Percentiles rank a stretch among this genome's conserved stretches.
phyloP scores from a whole-genome alignment of 192 early-diverging fungal species.

The Backusella parvicylindrica region DNA sequence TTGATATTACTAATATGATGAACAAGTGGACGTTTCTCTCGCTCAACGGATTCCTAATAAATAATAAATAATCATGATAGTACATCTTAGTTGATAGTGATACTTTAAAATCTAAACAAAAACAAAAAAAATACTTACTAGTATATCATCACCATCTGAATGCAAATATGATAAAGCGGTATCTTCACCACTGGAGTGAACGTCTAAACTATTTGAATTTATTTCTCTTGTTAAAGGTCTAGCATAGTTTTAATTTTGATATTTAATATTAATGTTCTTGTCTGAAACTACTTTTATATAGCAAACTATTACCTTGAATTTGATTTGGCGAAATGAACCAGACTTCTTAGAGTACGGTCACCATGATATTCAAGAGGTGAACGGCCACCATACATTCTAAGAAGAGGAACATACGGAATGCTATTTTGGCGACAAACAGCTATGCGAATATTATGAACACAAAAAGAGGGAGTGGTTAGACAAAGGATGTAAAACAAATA shows the following conservation, averaged over 20 bases:
- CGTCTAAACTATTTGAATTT: neutral
- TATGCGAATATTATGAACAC: neutral
- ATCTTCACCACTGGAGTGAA: neutral
- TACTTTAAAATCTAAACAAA: neutral
- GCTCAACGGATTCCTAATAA: slow-evolving; percentile 33
- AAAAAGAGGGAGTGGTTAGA: neutral
- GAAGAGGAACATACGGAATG: neutral
- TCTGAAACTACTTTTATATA: neutral
- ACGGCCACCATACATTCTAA: neutral
- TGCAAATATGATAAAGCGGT: neutral
- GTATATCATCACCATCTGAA: slow-evolving; percentile 26
- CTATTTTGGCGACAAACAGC: neutral
- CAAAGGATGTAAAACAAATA: neutral
- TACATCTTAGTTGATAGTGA: neutral
- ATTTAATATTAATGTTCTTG: neutral
- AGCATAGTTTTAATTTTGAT: too few relatives aligned
- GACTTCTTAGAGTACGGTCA: neutral
- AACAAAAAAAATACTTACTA: neutral
- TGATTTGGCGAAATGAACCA: neutral
- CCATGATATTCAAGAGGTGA: neutral
- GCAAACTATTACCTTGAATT: neutral
- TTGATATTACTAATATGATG: slow-evolving; percentile 59
- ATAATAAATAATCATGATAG: neutral
- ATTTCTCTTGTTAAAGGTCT: neutral
- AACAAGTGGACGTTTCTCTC: slow-evolving; percentile 65